Conservation (phyloP, 2,329 filamentous ascomycete genomes). For the Pyricularia sp. region DNA sequence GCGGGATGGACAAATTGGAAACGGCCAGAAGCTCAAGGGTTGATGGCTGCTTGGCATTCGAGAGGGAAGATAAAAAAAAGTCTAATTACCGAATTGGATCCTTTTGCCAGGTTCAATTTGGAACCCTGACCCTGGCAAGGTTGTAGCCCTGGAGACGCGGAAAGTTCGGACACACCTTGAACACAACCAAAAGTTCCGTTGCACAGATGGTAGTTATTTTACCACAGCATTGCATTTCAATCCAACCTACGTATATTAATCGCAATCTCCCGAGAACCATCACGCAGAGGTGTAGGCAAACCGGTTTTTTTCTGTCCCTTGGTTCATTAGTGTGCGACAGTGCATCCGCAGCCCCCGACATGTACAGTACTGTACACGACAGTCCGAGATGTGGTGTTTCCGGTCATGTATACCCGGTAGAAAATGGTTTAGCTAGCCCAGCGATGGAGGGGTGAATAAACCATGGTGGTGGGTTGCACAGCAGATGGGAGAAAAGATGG, state of each 20-base stretch:
- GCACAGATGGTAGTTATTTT: not conserved
- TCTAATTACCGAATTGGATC: not conserved
- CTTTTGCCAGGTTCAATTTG: not conserved
- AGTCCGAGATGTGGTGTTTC: not conserved
- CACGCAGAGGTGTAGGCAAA: too few species aligned
- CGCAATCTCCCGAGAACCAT: too few species aligned
- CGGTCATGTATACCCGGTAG: not conserved
- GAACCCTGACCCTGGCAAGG: not conserved
- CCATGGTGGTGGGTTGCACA: not conserved
- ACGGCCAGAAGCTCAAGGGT: not conserved
- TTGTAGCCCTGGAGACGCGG: not conserved
- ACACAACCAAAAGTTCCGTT: not conserved
- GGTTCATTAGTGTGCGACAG: not conserved
- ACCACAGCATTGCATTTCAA: too few species aligned
- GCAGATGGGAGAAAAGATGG: not conserved
- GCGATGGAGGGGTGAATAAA: not conserved
- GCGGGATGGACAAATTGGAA: not conserved
- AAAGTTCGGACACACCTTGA: not conserved
- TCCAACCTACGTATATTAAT: too few species aligned
- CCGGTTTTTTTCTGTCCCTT: too few species aligned
- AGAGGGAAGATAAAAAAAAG: not conserved
- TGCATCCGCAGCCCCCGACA: not conserved
- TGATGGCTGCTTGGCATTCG: not conserved
- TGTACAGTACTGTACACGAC: not conserved
- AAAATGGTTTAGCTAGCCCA: not conserved